These are phyloP conservation scores for Clavispora fructus DNA, from an alignment of 805 yeast species.

Conservation along the genomic window DNA sequence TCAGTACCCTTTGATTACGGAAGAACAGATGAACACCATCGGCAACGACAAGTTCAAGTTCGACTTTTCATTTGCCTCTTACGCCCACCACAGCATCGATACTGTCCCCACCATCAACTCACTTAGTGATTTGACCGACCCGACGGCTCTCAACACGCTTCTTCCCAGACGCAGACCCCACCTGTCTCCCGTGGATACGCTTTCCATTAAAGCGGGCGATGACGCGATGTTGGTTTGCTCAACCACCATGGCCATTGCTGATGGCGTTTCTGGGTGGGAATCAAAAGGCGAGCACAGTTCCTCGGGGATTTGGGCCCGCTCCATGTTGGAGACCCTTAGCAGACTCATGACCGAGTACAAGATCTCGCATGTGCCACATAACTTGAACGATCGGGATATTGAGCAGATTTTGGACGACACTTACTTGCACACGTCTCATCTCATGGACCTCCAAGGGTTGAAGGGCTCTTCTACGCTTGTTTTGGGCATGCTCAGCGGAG, in stretches of 20 bases:
- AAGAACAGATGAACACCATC: conserved; percentile 32
- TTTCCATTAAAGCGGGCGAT: conserved; percentile 50
- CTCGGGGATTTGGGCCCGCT: conserved; percentile 50
- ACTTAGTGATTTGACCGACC: conserved; percentile 46
- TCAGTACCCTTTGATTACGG: conserved; percentile 36
- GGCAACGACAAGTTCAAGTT: conserved; percentile 33
- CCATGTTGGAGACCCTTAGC: conserved; percentile 47
- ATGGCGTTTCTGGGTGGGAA: conserved; percentile 56
- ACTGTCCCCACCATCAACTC: conserved; percentile 41
- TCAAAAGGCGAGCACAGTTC: conserved; percentile 35
- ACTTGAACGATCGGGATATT: conserved; percentile 37
- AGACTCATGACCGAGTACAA: conserved; percentile 42
- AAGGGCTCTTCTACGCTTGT: conserved; percentile 48
- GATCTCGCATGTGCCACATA: conserved; percentile 31
- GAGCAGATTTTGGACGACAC: conserved; percentile 42
- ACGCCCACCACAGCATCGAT: conserved; percentile 42
- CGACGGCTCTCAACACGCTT: conserved; percentile 39
- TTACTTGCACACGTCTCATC: conserved; percentile 42
- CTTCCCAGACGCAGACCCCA: conserved; percentile 47
- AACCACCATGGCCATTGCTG: conserved; percentile 49
- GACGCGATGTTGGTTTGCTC: conserved; percentile 55
- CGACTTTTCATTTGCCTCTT: conserved; percentile 41
- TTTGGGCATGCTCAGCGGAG: conserved; percentile 46
- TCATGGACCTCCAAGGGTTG: conserved; percentile 45
- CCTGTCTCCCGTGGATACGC: conserved; percentile 49